A percentile compares a stretch with the other conserved stretches of the same genome.
These are phyloP conservation scores for Helotiales sp. DNA, from an alignment of 2,329 filamentous ascomycete genomes.

Conservation along the genomic window DNA sequence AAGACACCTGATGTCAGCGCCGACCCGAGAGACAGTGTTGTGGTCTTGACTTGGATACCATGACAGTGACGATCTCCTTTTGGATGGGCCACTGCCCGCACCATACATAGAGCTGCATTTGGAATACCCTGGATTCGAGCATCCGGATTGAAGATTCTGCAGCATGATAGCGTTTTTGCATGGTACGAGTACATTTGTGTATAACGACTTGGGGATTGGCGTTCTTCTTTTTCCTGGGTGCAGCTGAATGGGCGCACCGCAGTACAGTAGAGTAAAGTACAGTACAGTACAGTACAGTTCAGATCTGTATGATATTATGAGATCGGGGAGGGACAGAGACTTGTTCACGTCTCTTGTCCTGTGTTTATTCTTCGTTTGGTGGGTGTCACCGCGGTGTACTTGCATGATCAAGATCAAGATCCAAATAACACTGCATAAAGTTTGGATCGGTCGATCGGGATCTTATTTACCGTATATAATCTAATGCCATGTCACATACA, in stretches of 20 bases:
- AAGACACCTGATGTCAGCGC: constrained; percentile 15
- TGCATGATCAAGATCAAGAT: background rate
- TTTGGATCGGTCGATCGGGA: background rate
- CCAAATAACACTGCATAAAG: background rate
- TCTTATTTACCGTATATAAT: background rate
- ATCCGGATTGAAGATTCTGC: background rate
- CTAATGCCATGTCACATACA: background rate
- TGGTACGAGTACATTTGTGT: background rate
- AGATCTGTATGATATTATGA: background rate
- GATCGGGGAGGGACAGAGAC: background rate
- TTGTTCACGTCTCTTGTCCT: background rate
- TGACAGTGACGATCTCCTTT: background rate
- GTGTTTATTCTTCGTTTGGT: background rate
- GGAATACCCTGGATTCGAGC: background rate
- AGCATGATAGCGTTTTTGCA: constrained; percentile 10
- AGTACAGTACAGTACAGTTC: background rate
- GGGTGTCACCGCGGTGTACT: background rate
- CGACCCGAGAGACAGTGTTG: constrained; percentile 34
- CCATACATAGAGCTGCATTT: background rate
- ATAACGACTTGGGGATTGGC: background rate
- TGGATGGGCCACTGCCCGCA: background rate
- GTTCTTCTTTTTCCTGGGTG: background rate
- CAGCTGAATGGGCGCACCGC: background rate
- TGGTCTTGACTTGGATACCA: constrained; percentile 40
- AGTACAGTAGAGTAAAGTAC: background rate